Percentiles rank a stretch among this genome's conserved stretches.
These are phyloP conservation scores for Crithidia sp. DNA, from an alignment of 208 protist genomes.

Conservation along the genomic window DNA sequence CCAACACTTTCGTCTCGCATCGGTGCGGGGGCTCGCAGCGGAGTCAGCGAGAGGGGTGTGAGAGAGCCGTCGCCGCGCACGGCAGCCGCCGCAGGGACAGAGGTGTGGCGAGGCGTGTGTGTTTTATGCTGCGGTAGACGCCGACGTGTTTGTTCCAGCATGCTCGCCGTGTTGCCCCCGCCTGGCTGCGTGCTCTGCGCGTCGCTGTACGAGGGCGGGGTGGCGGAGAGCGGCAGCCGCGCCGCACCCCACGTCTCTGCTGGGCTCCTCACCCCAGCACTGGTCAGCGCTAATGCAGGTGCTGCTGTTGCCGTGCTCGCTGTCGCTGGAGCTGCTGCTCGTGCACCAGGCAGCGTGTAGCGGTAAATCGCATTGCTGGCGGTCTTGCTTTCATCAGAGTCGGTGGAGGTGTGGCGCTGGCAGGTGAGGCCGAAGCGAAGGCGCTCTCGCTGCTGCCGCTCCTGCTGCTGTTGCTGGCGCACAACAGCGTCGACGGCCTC, in stretches of 20 bases:
- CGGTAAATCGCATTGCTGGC: not conserved
- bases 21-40: not conserved
- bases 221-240: not conserved
- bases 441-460: slow-evolving; percentile 10
- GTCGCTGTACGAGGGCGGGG: not conserved
- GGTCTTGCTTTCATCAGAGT: not conserved
- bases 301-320: not conserved
- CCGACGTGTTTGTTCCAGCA: not conserved
- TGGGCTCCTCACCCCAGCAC: no score
- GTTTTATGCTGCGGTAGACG: not conserved
- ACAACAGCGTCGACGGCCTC: not conserved
- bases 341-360: slow-evolving; percentile 17
- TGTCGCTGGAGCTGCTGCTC: not conserved
- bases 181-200: slow-evolving; percentile 4
- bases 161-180: not conserved
- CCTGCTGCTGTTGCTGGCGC: not conserved
- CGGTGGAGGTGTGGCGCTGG: slow-evolving; percentile 2
- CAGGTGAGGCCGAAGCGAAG: not conserved
- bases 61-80: not conserved
- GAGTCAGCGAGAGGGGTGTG: slow-evolving; percentile 5
- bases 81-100: not conserved
- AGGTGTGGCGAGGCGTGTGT: not conserved
- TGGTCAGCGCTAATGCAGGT: no score
- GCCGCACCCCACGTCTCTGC: no score
- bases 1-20: not conserved